Percentiles rank a stretch among this genome's conserved stretches.
Evolutionary conservation across 2,329 filamentous ascomycete species (phyloP).

Genomic region (Xylaria sp.): DNA sequence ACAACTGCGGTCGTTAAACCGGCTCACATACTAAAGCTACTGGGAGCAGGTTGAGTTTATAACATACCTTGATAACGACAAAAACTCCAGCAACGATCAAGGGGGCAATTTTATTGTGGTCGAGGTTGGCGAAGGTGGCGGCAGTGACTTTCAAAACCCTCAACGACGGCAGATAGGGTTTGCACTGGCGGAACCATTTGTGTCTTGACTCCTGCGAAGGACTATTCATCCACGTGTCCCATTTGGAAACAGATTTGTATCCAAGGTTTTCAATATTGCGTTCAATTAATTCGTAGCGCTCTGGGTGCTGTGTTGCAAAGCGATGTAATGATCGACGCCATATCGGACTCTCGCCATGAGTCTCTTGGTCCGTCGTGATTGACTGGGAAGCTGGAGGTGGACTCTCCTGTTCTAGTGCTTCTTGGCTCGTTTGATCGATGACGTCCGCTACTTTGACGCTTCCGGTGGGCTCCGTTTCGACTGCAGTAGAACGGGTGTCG

Average conservation of each 20-base stretch:
- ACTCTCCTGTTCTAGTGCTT: neutral
- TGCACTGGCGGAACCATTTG: conserved; percentile 4
- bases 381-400: no score
- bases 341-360: conserved; percentile 2
- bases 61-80: conserved; percentile 7
- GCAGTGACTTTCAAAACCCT: neutral
- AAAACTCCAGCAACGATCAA: conserved; percentile 3
- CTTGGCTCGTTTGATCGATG: neutral
- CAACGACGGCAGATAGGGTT: conserved; percentile 11
- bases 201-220: neutral
- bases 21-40: neutral
- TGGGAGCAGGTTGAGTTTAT: neutral
- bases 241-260: neutral
- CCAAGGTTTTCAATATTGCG: neutral
- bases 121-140: neutral
- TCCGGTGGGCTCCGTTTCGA: neutral
- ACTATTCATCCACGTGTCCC: conserved; percentile 3
- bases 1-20: neutral
- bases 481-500: neutral
- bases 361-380: no score
- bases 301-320: neutral
- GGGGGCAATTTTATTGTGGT: conserved; percentile 5
- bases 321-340: neutral
- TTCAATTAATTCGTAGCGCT: conserved; percentile 4
- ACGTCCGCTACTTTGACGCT: neutral